Base-by-base conservation (phyloP, 108 stramenopile species). In the Asterionellopsis glacialis region DNA sequence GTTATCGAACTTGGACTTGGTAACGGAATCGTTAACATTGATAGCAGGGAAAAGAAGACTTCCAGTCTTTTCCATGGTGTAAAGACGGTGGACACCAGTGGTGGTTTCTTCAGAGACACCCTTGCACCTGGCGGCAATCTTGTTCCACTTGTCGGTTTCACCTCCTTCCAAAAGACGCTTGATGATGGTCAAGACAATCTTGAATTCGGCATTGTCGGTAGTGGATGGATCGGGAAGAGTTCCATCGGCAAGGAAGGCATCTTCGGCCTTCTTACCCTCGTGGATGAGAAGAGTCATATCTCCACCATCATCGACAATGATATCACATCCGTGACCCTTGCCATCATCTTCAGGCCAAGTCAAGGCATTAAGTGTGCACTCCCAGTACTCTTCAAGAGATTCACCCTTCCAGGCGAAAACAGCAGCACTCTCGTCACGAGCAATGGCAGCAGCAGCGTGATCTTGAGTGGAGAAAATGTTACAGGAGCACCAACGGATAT, bases 1-100 rank as follows among this genome's bases (percentile, higher is more conserved):
- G 94, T 99, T 99, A 88, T 99, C 98, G 81, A 99, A 99, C 78
- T 99, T 99, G 81, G 96, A 97, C 92, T 99, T 99, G 87, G 98
- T 99, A 59, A 99, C 98, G 33, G 93, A 95, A 86, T 99, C 98
- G 86, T 99, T 99, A 66, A 99, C 98, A 74, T 99, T 99, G 93
- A 99, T 98, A 73, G 96, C 96, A 33, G 98, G 95, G 93, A 99
- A 97, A 65, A 99, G 92, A 24, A 99, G 96, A 55, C 83, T 77
- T 66, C 93, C 91, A 62, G 74, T 79, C 90, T 98, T 96, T 85
- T 97, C 96, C 98, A 99, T 99, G 67, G 86, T 81, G 89, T 98
- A 98, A 11, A 99, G 90, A 79, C 98, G 94, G 92, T 99, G 97
- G 24, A 99, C 98, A 67, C 98, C 98, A 53, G 97, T 99, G 84